Evolutionary conservation across 371 early-diverging fungal genomes (phyloP), one percentile per base, ranked within the genome.

Genomic region (Mortierella sp.): DNA sequence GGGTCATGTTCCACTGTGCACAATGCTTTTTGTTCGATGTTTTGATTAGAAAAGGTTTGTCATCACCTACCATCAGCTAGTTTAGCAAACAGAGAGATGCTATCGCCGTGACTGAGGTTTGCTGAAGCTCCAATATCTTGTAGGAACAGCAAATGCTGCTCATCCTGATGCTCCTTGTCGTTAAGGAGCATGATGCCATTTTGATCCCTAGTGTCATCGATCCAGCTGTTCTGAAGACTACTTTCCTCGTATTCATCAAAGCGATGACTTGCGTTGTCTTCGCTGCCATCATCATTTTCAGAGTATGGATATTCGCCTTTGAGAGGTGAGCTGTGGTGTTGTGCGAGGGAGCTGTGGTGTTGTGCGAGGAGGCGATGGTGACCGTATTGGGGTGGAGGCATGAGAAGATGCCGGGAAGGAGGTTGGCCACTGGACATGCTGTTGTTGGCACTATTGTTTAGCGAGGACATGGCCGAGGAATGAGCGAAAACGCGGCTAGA

Each of bases 371-470:
- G 72, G 37, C 23, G 56, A 51, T 68, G 78, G 57, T 54, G 69
- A 32, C 64, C 64, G 23, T 54, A 53, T 22, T 70, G 76, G 9
- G 49, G 55, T 26, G 67, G 58, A 17, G 72, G 67, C 2, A 40
- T 64, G 26, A 62, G 64, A 34, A 68, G 61, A 37, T 66, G 72
- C 23, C 51, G 47, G 15, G 70, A 65, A 19, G 54, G 26, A 15
- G 34, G 66, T 45, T 66, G 71, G 8, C 74, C 71, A 10, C 56
- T 60, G 17, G 64, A 68, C n/a, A 80, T 47, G 59, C 80, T 79
- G 55, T 65, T 79, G 49, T 79, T 79, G 47, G 74, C 79, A 32
- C 79, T 80, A 51, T 70, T 80, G 58, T 71, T 74, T 61, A 72
- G 66, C 2, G 80, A 74, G 5, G 80, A 80, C 35, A 61, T 13